Evolutionary conservation across 1,284 basidiomycete species (phyloP).

Genomic region (Cutaneotrichosporon daszewskae): DNA sequence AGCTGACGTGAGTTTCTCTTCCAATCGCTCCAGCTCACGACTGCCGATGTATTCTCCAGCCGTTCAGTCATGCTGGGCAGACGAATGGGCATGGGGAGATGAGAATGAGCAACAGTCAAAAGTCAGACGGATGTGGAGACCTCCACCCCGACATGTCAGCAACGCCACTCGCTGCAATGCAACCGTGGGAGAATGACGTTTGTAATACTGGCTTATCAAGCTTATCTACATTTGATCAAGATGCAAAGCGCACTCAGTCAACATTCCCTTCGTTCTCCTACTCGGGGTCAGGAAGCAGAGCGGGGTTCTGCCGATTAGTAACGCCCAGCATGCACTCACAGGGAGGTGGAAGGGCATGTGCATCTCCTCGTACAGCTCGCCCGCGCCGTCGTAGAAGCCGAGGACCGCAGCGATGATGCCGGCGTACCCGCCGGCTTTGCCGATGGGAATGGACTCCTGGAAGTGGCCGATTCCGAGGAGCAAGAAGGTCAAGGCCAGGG

Average conservation of each 20-base stretch:
- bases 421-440: constrained; percentile 56
- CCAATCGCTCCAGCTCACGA: constrained; percentile 24
- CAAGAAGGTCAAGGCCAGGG: constrained; percentile 36
- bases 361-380: neutral
- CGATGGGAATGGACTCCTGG: constrained; percentile 1
- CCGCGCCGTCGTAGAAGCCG: constrained; percentile 18
- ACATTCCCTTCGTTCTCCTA: too few relatives aligned
- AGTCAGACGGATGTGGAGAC: neutral
- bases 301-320: too few relatives aligned
- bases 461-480: constrained; percentile 30
- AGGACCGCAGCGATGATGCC: constrained; percentile 49
- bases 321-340: too few relatives aligned
- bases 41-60: constrained; percentile 38
- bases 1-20: constrained; percentile 25
- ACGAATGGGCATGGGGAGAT: constrained; percentile 24
- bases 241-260: too few relatives aligned
- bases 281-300: too few relatives aligned
- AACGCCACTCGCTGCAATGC: too few relatives aligned
- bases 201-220: too few relatives aligned
- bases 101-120: too few relatives aligned
- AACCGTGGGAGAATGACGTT: too few relatives aligned
- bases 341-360: too few relatives aligned
- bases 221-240: too few relatives aligned
- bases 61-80: constrained; percentile 30
- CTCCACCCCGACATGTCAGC: too few relatives aligned